phyloP scores from a whole-genome alignment of 2,329 filamentous ascomycete species.

The Alternaria viburni region DNA sequence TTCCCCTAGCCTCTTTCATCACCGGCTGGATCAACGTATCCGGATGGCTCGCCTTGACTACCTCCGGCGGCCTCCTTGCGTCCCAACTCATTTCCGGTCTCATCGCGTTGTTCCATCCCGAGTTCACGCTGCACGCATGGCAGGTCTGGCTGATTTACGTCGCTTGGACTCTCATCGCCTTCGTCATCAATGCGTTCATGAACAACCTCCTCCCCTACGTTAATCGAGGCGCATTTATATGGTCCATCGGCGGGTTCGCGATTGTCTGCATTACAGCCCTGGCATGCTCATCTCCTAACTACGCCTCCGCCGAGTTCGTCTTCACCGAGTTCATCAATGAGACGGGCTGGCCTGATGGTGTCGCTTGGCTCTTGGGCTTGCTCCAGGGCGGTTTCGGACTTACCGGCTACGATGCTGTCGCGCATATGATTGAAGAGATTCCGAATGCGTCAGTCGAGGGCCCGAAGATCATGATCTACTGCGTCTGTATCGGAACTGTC shows the following conservation, averaged over 20 bases:
- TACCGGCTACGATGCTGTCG: slow-evolving; percentile 61
- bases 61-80: slow-evolving; percentile 71
- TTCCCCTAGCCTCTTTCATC: slow-evolving; percentile 69
- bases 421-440: slow-evolving; percentile 67
- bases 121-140: slow-evolving; percentile 66
- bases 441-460: slow-evolving; percentile 64
- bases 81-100: slow-evolving; percentile 71
- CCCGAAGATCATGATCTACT: slow-evolving; percentile 70
- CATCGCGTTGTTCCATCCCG: slow-evolving; percentile 65
- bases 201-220: slow-evolving; percentile 67
- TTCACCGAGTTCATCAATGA: slow-evolving; percentile 72
- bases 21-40: slow-evolving; percentile 76
- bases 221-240: slow-evolving; percentile 73
- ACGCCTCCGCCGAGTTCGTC: slow-evolving; percentile 68
- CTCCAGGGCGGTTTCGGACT: slow-evolving; percentile 62
- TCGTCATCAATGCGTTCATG: slow-evolving; percentile 70
- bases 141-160: slow-evolving; percentile 78
- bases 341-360: slow-evolving; percentile 72
- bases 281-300: slow-evolving; percentile 69
- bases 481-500: slow-evolving; percentile 66
- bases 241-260: slow-evolving; percentile 72
- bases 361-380: slow-evolving; percentile 60
- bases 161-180: slow-evolving; percentile 65
- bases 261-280: slow-evolving; percentile 74
- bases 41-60: slow-evolving; percentile 72